phyloP scores from a whole-genome alignment of 257 asterid genomes.

The Craterostigma plantagineum region DNA sequence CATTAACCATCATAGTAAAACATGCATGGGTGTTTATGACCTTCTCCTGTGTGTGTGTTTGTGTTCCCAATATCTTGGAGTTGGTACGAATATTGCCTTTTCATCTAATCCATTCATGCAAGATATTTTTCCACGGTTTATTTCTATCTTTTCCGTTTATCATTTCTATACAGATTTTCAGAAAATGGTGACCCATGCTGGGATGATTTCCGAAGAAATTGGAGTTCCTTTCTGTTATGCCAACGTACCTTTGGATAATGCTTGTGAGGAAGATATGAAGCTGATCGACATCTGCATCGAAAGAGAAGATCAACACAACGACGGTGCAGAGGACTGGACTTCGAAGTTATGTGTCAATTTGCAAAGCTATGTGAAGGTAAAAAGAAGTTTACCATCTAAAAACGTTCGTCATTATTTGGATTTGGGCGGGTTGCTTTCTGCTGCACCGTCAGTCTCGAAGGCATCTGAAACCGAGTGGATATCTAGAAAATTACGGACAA shows the following conservation, averaged over 20 bases:
- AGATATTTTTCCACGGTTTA: too few relatives aligned
- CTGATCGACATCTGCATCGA: slow-evolving; percentile 61
- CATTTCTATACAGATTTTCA: slow-evolving; percentile 42
- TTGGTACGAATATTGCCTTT: too few relatives aligned
- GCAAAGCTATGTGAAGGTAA: slow-evolving; percentile 48
- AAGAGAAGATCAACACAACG: slow-evolving; percentile 42
- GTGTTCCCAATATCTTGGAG: too few relatives aligned
- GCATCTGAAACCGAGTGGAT: slow-evolving; percentile 34
- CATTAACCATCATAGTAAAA: too few relatives aligned
- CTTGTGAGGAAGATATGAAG: slow-evolving; percentile 48
- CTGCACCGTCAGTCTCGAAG: slow-evolving; percentile 15
- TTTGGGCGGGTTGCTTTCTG: slow-evolving; percentile 43
- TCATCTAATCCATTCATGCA: too few relatives aligned
- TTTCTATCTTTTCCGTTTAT: slow-evolving; percentile 7
- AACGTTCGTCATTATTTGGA: slow-evolving; percentile 38
- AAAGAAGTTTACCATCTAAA: slow-evolving; percentile 33
- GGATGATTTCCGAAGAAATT: slow-evolving; percentile 63
- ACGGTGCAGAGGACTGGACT: slow-evolving; percentile 60
- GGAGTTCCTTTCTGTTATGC: slow-evolving; percentile 29
- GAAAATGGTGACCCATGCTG: slow-evolving; percentile 74
- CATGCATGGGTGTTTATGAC: too few relatives aligned
- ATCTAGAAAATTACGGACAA: slow-evolving; percentile 72
- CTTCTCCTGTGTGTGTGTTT: too few relatives aligned
- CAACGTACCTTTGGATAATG: slow-evolving; percentile 36
- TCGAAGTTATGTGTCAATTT: slow-evolving; percentile 45